Conservation (phyloP, 2,329 filamentous ascomycete species). For the Trichoderma afroharzianum region DNA sequence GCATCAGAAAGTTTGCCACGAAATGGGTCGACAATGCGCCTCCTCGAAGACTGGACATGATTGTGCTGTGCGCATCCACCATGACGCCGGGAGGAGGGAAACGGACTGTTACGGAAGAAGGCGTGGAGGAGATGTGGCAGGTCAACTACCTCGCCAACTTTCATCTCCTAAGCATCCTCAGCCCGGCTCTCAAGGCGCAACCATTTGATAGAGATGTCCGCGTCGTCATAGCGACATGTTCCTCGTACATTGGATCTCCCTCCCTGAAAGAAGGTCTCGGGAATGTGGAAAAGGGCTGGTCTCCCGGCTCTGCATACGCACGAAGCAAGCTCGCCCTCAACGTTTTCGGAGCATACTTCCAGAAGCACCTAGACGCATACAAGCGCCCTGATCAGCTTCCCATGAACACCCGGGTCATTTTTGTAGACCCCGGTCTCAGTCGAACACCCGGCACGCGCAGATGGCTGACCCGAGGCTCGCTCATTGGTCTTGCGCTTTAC, state of each 20-base stretch:
- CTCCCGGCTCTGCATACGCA: slow-evolving; percentile 57
- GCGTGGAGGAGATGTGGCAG: slow-evolving; percentile 86
- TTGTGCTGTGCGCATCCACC: slow-evolving; percentile 81
- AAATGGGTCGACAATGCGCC: slow-evolving; percentile 97
- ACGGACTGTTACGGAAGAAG: slow-evolving; percentile 65
- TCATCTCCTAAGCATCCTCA: slow-evolving; percentile 86
- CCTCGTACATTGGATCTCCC: slow-evolving; percentile 78
- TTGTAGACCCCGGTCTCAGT: slow-evolving; percentile 81
- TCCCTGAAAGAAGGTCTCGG: slow-evolving; percentile 54
- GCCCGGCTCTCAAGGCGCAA: slow-evolving; percentile 83
- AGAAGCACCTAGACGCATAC: slow-evolving; percentile 85
- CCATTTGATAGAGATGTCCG: slow-evolving; percentile 91
- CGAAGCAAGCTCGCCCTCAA: slow-evolving; percentile 76
- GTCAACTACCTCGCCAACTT: slow-evolving; percentile 96
- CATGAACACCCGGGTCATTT: slow-evolving; percentile 76
- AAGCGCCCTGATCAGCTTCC: slow-evolving; percentile 78
- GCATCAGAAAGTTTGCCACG: slow-evolving; percentile 87
- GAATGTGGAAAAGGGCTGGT: slow-evolving; percentile 45
- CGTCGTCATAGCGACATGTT: slow-evolving; percentile 81
- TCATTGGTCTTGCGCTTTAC: slow-evolving; percentile 77
- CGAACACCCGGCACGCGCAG: slow-evolving; percentile 84
- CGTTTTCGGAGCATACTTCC: slow-evolving; percentile 84
- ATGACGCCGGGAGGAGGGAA: slow-evolving; percentile 65
- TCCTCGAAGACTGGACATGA: slow-evolving; percentile 81
- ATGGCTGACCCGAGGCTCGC: slow-evolving; percentile 80